A percentile compares a stretch with the other conserved stretches of the same genome.
phyloP scores from a whole-genome alignment of 768 basidiomycete genomes.

The Lactifluus volemus region DNA sequence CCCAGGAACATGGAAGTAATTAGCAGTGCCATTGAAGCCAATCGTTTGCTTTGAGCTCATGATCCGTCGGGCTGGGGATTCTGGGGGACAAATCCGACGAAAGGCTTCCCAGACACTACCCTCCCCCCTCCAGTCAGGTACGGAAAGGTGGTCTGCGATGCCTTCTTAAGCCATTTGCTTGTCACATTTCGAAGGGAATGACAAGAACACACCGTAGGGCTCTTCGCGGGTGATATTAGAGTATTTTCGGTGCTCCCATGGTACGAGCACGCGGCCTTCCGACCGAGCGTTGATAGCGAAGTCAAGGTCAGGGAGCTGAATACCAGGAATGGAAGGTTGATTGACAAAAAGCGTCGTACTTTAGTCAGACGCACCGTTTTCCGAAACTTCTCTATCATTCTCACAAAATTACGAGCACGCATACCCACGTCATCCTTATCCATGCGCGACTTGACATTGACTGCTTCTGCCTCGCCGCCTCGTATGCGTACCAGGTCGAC shows the following conservation, averaged over 20 bases:
- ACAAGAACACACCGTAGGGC: slow-evolving; percentile 25
- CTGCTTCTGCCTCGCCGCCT: slow-evolving; percentile 48
- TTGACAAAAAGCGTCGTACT: neutral
- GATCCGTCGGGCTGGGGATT: slow-evolving; percentile 71
- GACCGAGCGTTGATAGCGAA: slow-evolving; percentile 90
- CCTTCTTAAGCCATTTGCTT: slow-evolving; percentile 30
- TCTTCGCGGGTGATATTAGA: slow-evolving; percentile 55
- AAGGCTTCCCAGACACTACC: slow-evolving; percentile 93
- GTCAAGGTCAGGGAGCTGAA: slow-evolving; percentile 86
- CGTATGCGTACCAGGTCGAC: slow-evolving; percentile 81
- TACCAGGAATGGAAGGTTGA: slow-evolving; percentile 1
- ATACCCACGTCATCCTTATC: slow-evolving; percentile 64
- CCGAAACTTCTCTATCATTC: slow-evolving; percentile 67
- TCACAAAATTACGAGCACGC: slow-evolving; percentile 66
- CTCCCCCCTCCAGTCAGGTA: slow-evolving; percentile 75
- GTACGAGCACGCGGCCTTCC: slow-evolving; percentile 87
- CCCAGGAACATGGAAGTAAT: slow-evolving; percentile 23
- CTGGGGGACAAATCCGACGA: slow-evolving; percentile 81
- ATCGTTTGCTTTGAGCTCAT: slow-evolving; percentile 65
- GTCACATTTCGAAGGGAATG: neutral
- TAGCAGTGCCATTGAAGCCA: slow-evolving; percentile 26
- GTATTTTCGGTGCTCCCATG: slow-evolving; percentile 78
- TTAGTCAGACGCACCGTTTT: slow-evolving; percentile 37
- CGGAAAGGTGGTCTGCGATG: slow-evolving; percentile 42
- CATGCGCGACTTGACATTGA: slow-evolving; percentile 49